Percentiles rank a stretch among this genome's conserved stretches.
Conservation (phyloP, 2,329 filamentous ascomycete species). For the Claviceps spartinae region DNA sequence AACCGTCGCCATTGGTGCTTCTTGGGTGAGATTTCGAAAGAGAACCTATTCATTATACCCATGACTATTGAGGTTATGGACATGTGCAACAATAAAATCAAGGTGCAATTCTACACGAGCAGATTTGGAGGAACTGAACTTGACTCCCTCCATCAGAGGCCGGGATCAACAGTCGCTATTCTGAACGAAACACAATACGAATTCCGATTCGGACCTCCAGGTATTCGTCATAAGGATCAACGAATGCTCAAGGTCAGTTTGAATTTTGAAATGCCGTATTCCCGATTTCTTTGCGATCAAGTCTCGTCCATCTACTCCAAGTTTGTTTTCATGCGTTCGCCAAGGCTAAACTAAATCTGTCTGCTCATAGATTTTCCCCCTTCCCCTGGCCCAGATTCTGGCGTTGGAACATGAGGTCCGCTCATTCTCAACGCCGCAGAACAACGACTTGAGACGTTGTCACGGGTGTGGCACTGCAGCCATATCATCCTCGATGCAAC, state of each 20-base stretch:
- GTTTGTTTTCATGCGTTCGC: no score
- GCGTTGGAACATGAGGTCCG: not conserved
- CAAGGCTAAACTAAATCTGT: no score
- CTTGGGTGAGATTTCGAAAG: not conserved
- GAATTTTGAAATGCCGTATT: not conserved
- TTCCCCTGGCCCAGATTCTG: not conserved
- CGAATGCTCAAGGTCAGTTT: not conserved
- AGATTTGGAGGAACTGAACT: not conserved
- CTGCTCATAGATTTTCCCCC: not conserved
- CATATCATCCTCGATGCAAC: no score
- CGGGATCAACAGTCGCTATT: not conserved
- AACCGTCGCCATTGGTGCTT: not conserved
- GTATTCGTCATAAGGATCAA: not conserved
- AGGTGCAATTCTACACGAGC: not conserved
- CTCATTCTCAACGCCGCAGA: not conserved
- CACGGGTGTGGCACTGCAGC: no score
- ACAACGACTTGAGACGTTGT: not conserved
- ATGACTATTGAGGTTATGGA: no score
- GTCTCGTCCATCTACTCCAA: no score
- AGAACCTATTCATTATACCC: no score
- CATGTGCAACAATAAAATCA: no score
- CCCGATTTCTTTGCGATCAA: no score
- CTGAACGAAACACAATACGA: not conserved
- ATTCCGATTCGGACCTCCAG: not conserved
- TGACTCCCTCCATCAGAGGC: not conserved